Evolutionary conservation across 305 asterid species (phyloP), one percentile per base, ranked within the genome.

Genomic region (Solanum hybrid): DNA sequence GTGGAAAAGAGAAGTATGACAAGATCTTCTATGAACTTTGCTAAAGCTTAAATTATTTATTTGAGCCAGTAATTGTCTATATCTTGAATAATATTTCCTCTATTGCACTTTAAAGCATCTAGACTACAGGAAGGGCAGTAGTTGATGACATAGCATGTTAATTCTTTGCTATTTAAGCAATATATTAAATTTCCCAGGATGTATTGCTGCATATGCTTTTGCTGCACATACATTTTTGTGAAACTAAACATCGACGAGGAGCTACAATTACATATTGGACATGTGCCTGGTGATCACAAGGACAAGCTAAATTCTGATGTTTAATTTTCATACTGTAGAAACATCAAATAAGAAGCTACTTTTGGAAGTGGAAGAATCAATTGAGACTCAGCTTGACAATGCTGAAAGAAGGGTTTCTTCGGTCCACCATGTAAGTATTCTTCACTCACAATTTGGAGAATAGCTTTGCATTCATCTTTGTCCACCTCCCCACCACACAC

Each of bases 1-100:
- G 89, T 94, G 89, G 96, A 97, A 93, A 95, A 94, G 92, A 96
- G 95, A 92, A 93, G 99, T 97, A 95, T 34, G 95, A 51, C 76
- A 79, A 86, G 61, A 75, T 90, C 51, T 84, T 74, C 16, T 33
- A 79, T 87, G 87, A 76, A 85, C 11, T 61, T 89, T 89, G 42
- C 28, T 81, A 31, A 73, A 34, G 77, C 67, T 33, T 33, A 57
- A 31, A 31, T 22, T 85, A 85, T 86, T 85, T 86, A 61, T 64
- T 86, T 61, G 88, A 85, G 22, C 46, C 46, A 57, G 33, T n/a
- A 85, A 51, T 20, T 31, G 31, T 85, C 88, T 85, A 11, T 85
- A 85, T 57, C 33, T 89, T 84, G 36, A 24, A 71, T 64, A 20
- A 24, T 78, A 40, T 88, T 88, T 87, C 81, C 84, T 75, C 42